These are phyloP conservation scores for Fraxinus nigra DNA, from an alignment of 305 asterid species.

Conservation along the genomic window DNA sequence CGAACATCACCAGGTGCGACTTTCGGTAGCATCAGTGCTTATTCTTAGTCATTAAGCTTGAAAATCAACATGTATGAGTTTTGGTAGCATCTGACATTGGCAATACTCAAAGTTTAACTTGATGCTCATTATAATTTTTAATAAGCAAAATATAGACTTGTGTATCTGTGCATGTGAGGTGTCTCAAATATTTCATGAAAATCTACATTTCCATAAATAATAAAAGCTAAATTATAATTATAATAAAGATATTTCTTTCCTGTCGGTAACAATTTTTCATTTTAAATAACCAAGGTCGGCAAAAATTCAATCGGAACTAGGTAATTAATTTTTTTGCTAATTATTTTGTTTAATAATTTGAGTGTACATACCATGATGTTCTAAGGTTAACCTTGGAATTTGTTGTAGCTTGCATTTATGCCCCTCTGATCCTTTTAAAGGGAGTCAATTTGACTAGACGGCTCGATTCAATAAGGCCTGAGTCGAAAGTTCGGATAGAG, in stretches of 20 bases:
- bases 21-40: too few relatives aligned
- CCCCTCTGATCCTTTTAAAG: conserved; percentile 32
- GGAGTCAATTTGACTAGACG: too few relatives aligned
- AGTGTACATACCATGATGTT: not conserved
- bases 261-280: not conserved
- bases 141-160: not conserved
- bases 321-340: not conserved
- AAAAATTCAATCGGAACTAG: not conserved
- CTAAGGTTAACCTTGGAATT: conserved; percentile 32
- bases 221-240: not conserved
- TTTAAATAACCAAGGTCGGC: not conserved
- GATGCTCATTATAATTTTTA: not conserved
- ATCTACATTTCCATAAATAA: not conserved
- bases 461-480: too few relatives aligned
- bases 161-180: not conserved
- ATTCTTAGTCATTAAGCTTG: too few relatives aligned
- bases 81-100: too few relatives aligned
- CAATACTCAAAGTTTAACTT: not conserved
- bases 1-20: too few relatives aligned
- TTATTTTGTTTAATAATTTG: not conserved
- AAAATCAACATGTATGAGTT: too few relatives aligned
- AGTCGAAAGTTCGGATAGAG: too few relatives aligned
- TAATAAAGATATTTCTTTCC: not conserved
- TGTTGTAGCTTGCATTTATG: conserved; percentile 54
- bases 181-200: not conserved